Base-by-base conservation (phyloP, 352 stramenopile species). In the Pythium oligandrum region DNA sequence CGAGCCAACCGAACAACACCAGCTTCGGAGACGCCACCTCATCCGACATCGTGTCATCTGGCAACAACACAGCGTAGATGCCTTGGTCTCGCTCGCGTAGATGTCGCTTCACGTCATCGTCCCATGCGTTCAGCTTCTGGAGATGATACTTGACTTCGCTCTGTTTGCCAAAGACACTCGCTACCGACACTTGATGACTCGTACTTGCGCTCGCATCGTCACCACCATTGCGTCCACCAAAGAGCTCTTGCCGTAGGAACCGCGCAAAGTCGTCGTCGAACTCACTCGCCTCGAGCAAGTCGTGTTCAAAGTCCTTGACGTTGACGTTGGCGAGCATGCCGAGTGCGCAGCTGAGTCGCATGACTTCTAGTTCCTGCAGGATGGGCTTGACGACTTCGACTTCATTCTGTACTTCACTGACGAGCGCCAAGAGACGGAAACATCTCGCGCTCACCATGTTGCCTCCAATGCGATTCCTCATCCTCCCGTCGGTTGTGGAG, bases 361-460 rank as follows among this genome's bases (percentile, higher is more conserved):
- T 67, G 4, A 93, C 67, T 26, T 91, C 83, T 31, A 79, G 32
- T 40, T 93, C 83, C 4, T 76, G 61, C 12, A 91, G 53, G 34
- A 90, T 70, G 0, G 80, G 70, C 45, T 93, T 90, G 30, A 89
- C 52, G 4, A 90, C 68, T 49, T 83, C 75, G 4, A 78, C 72
- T 48, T 83, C 78, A 44, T 89, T 86, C 39, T 93, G 80, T 3
- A 72, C 61, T 35, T 86, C 74, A 0, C 57, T n/a, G 2, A 74
- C 52, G 35, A 90, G 64, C 30, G 61, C 69, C 57, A 93, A 9
- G 26, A 90, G 40, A 4, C 78, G 74, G 55, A 86, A 90, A 45
- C 71, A 83, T 42, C 70, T 52, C 32, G 56, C 51, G 26, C 51
- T 56, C 17, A 69, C 17, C n/a, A n/a, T n/a, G n/a, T n/a, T n/a